Evolutionary conservation across 2,329 filamentous ascomycete species (phyloP), one percentile per base, ranked within the genome.

Genomic region (Colletotrichum karsti): DNA sequence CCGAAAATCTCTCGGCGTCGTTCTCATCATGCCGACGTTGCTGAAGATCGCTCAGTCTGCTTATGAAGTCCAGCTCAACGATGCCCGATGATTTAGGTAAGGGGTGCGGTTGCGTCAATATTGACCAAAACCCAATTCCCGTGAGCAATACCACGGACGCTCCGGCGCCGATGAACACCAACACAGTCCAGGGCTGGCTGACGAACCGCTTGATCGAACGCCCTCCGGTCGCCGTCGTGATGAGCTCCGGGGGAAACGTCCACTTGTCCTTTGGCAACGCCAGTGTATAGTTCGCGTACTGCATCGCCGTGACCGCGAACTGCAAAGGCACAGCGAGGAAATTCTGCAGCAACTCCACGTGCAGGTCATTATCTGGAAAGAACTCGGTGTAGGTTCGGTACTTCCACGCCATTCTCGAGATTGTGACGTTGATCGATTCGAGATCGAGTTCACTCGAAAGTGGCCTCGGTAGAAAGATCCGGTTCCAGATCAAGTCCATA

Each of bases 281-380:
- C 7, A 61, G n/a, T 4, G 65, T 72, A 51, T 71, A 73, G 44
- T 73, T 73, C 24, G 67, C 71, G 26, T 54, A 72, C 30, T 67
- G 61, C 50, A 67, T 33, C 3, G 72, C 70, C 12, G 69, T 72
- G 3, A 71, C 51, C 39, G 64, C 56, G 42, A 72, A 72, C 53
- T 73, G 72, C 12, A 73, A 48, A 5, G 71, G 71, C 1, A 72
- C 65, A 0, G 71, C 64, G 8, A 73, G 55, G n/a, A 73, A 58
- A 57, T 73, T 73, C 13, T 70, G 71, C 20, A 73, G 63, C 3
- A 60, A 37, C 9, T 64, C 67, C 1, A 71, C 64, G 9, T 63
- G 58, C 39, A 56, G 61, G 8, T 71, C 48, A 54, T 73, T 70
- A 41, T 69, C 63, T 1, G 71, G 72, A 35, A 71, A 73, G 30